These are phyloP conservation scores for Linnemannia hyalina DNA, from an alignment of 192 early-diverging fungal species.

Conservation along the genomic window DNA sequence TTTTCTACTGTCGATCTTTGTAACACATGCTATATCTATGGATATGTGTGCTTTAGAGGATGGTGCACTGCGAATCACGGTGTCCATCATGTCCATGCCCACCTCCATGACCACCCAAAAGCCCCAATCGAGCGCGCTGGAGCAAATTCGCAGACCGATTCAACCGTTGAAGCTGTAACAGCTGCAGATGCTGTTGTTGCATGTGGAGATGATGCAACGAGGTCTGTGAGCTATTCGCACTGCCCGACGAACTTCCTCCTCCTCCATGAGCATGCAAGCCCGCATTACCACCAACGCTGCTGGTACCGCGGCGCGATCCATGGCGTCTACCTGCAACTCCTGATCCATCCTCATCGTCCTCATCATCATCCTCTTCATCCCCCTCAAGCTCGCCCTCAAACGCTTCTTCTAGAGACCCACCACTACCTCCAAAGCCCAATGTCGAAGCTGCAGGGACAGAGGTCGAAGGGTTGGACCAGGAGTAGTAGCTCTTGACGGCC, in stretches of 20 bases:
- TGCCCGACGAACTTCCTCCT: not conserved
- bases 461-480: slow-evolving; percentile 49
- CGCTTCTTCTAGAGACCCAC: not conserved
- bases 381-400: slow-evolving; percentile 2
- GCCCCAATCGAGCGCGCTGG: slow-evolving; percentile 32
- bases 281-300: not conserved
- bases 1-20: not conserved
- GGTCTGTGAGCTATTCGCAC: slow-evolving; percentile 25
- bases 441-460: slow-evolving; percentile 12
- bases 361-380: slow-evolving; percentile 18
- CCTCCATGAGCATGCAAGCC: not conserved
- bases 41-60: not conserved
- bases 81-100: not conserved
- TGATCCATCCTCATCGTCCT: not conserved
- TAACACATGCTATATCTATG: not conserved
- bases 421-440: slow-evolving; percentile 14
- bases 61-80: slow-evolving; percentile 10
- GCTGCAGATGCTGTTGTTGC: slow-evolving; percentile 47
- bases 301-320: not conserved
- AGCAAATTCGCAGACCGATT: slow-evolving; percentile 17
- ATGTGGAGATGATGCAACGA: slow-evolving; percentile 46
- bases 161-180: slow-evolving; percentile 17
- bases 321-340: not conserved
- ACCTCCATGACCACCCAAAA: slow-evolving; percentile 5
- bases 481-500: slow-evolving; percentile 64